Conservation (phyloP, 2,329 filamentous ascomycete species). For the Pseudogymnoascus sp. region DNA sequence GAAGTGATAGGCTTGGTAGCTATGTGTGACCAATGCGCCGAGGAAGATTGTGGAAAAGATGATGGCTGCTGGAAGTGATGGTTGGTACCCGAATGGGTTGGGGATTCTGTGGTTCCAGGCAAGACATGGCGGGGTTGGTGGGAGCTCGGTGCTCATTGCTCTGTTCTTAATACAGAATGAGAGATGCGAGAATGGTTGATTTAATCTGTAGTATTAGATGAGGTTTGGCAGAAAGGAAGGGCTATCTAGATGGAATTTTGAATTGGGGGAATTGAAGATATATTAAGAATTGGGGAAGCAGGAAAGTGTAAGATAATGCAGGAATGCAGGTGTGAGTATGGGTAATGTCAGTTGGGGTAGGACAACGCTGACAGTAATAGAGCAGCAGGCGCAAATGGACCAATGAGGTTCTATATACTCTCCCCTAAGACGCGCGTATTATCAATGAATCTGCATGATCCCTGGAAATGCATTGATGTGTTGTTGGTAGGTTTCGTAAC, state of each 20-base stretch:
- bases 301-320: background rate
- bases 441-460: background rate
- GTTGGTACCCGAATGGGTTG: constrained; percentile 18
- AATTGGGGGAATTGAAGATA: background rate
- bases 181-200: background rate
- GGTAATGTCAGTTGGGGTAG: background rate
- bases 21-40: constrained; percentile 36
- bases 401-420: too few relatives aligned
- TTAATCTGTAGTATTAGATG: background rate
- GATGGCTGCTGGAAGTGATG: constrained; percentile 29
- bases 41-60: constrained; percentile 42
- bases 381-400: too few relatives aligned
- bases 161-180: background rate
- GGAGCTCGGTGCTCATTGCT: background rate
- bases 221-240: background rate
- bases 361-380: background rate
- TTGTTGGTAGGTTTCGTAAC: background rate
- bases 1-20: constrained; percentile 35
- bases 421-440: background rate
- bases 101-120: background rate
- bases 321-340: background rate
- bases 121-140: background rate
- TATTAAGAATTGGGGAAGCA: background rate
- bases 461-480: background rate
- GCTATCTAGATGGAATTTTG: background rate